These are phyloP conservation scores for Trichomonas gallinae DNA, from an alignment of 208 protist genomes.

Conservation along the genomic window DNA sequence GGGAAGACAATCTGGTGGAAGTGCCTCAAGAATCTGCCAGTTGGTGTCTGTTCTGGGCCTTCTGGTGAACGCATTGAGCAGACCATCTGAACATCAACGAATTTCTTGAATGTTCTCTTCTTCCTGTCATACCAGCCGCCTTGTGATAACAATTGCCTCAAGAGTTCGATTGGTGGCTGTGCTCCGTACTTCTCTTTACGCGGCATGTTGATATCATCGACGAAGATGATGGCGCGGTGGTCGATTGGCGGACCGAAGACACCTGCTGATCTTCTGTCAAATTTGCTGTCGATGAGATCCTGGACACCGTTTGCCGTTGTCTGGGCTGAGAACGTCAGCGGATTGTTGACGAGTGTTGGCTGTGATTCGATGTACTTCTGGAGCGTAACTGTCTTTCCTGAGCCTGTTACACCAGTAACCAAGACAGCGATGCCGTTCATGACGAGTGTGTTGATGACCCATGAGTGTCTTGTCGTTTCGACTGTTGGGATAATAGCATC, in stretches of 20 bases:
- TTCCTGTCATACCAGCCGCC: slow-evolving; percentile 87
- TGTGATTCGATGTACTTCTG: slow-evolving; percentile 18
- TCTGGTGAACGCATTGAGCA: slow-evolving; percentile 87
- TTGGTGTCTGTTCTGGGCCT: slow-evolving; percentile 79
- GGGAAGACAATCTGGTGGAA: slow-evolving; percentile 64
- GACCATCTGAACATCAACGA: slow-evolving; percentile 65
- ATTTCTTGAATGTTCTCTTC: slow-evolving; percentile 73
- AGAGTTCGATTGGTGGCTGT: slow-evolving; percentile 83
- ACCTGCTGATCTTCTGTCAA: slow-evolving; percentile 80
- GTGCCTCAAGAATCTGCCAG: slow-evolving; percentile 82
- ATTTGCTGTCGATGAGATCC: slow-evolving; percentile 81
- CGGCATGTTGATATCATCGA: slow-evolving; percentile 94
- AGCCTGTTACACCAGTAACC: slow-evolving; percentile 84
- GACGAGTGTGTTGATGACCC: slow-evolving; percentile 69
- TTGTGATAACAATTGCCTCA: slow-evolving; percentile 82
- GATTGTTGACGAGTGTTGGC: slow-evolving; percentile 50
- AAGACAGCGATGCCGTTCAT: slow-evolving; percentile 69
- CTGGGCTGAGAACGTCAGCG: slow-evolving; percentile 79
- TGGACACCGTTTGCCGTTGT: slow-evolving; percentile 77
- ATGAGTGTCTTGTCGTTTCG: slow-evolving; percentile 84
- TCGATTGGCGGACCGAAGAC: slow-evolving; percentile 72
- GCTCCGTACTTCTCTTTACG: slow-evolving; percentile 79
- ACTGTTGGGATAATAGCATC: slow-evolving; percentile 89
- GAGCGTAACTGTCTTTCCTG: slow-evolving; percentile 72
- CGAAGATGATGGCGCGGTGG: slow-evolving; percentile 70